Evolutionary conservation across 768 basidiomycete genomes (phyloP), one percentile per base, ranked within the genome.

Genomic region (Sutorius australiensis): DNA sequence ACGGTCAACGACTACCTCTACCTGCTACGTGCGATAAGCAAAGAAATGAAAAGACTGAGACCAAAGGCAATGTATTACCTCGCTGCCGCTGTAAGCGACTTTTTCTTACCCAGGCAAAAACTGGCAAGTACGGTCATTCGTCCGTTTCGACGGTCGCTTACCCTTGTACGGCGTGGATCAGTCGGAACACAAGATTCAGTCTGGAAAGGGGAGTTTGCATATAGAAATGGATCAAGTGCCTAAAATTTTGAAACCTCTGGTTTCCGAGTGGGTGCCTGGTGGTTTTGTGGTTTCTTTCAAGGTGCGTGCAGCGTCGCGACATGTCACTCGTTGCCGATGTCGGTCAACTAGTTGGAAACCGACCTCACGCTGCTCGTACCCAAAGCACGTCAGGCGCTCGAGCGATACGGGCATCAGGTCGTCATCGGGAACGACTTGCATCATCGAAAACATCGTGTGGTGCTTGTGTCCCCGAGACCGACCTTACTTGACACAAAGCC

Each of bases 221-320:
- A 89, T 98, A 51, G 95, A 98, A 70, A 99, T 98, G 97, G 97
- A 99, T 65, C 94, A 98, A 68, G 95, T 98, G 0, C 97, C 97
- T 8, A 99, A 99, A 72, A 86, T 98, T 33, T 74, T 99, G 42
- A 89, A 91, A 68, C 89, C 93, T 0, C 76, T 99, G 73, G 94
- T 98, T 7, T 84, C 88, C 41, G 92, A 98, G 67, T 99, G 97
- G 95, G 87, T 84, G 1, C 83, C 79, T 7, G 83, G 89, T 41
- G 95, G 92, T 0, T 98, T 85, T 67, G 86, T 98, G 36, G 92
- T 99, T 37, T 95, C 93, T 0, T 99, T 99, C 81, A 99, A 99
- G 82, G 95, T 93, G 50, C 19, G 67, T 55, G n/a, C 38, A 12
- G 6, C 6, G 27, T 14, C 34, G 27, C 46, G 5, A 32, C 3